Evolutionary conservation across 2,329 filamentous ascomycete species (phyloP), one percentile per base, ranked within the genome.

Genomic region (Penicillium sp.): DNA sequence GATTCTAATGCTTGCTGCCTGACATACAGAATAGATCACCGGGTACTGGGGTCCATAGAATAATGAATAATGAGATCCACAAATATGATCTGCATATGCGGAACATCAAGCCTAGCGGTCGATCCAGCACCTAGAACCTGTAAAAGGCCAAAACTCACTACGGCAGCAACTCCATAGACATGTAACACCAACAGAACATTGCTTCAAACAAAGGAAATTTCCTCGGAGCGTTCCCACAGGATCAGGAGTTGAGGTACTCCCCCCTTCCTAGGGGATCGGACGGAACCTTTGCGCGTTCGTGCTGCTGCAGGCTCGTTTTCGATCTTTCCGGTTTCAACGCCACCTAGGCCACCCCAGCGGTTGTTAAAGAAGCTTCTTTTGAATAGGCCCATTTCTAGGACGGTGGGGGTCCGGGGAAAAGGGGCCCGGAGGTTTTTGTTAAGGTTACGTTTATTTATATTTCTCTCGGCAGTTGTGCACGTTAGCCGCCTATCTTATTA

Each of bases 301-400:
- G 59, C 49, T 51, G 21, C 57, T 62, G 55, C 56, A 50, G 60
- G 50, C 55, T 37, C 34, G 35, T 54, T 64, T 47, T 51, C 37
- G 39, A 63, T 57, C 25, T 46, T 62, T 32, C 59, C 46, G 55
- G 56, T 60, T 63, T 57, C 56, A 60, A 60, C 59, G 46, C 54
- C 60, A 63, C 58, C 60, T 51, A 62, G 55, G 25, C 52, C 55
- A 62, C 57, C 63, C 56, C 59, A 58, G 55, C n/a, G n/a, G 9
- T 52, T 21, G 51, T 46, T 46, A 56, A 57, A 60, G 54, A 64
- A 62, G 48, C 57, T 64, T 60, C 59, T 62, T 65, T 57, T 52
- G 55, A 63, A 64, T 35, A 51, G 34, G 37, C 3, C 55, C 37
- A 29, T 50, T 48, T 34, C 27, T 44, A 49, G 53, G 50, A 47